Percentiles rank a stretch among this genome's conserved stretches.
These are phyloP conservation scores for Pistacia integerrima DNA, from an alignment of 345 rosid genomes.

Conservation along the genomic window DNA sequence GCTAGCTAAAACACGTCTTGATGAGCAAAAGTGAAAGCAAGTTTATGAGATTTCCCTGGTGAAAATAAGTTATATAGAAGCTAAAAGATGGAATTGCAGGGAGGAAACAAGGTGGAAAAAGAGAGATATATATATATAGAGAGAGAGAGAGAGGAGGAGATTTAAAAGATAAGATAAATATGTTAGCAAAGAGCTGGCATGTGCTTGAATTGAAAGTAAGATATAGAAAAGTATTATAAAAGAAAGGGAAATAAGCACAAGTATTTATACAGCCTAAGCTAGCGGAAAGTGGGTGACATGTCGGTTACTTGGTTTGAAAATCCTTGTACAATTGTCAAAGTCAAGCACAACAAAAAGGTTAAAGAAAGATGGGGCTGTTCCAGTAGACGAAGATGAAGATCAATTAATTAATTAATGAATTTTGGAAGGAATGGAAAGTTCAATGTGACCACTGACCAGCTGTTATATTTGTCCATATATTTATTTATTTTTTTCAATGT, in stretches of 20 bases:
- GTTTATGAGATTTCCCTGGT: background rate
- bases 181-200: slow-evolving; percentile 14
- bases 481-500: background rate
- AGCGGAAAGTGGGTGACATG: slow-evolving; percentile 3
- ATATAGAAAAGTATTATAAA: background rate
- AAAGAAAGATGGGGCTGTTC: background rate
- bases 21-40: background rate
- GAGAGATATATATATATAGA: slow-evolving; percentile 1
- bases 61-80: background rate
- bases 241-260: background rate
- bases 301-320: slow-evolving; percentile 26
- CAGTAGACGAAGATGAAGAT: background rate
- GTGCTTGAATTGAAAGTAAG: slow-evolving; percentile 18
- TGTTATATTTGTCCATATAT: background rate
- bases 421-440: slow-evolving; percentile 17
- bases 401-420: too few relatives aligned
- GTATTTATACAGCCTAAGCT: background rate
- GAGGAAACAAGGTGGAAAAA: slow-evolving; percentile 45
- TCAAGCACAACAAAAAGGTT: background rate
- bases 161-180: slow-evolving; percentile 6
- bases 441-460: slow-evolving; percentile 25
- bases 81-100: slow-evolving; percentile 1
- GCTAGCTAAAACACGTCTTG: background rate
- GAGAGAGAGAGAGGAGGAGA: background rate
- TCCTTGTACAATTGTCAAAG: slow-evolving; percentile 17